Evolutionary conservation across 1,284 basidiomycete genomes (phyloP).

Genomic region (Apiotrichum siamense): DNA sequence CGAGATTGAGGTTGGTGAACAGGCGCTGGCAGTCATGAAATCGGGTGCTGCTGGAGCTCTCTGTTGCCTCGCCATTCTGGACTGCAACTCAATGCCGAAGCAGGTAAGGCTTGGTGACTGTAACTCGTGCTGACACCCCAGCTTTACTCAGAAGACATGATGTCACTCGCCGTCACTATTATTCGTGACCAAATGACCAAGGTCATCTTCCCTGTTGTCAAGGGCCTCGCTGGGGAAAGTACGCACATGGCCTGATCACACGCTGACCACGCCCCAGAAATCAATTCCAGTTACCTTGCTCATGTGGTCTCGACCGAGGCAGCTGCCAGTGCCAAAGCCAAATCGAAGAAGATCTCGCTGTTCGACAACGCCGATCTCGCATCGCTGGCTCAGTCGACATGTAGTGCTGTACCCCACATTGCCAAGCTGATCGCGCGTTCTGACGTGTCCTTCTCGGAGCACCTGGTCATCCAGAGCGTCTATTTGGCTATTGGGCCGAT

Average conservation of each 20-base stretch:
- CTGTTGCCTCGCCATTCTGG: conserved; percentile 69
- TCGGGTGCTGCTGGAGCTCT: conserved; percentile 74
- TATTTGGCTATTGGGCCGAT: conserved; percentile 89
- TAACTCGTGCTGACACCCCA: conserved; percentile 38
- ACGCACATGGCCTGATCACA: conserved; percentile 2
- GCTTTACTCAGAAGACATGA: conserved; percentile 87
- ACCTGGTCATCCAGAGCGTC: conserved; percentile 80
- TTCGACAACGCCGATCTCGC: conserved; percentile 53
- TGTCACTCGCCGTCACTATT: conserved; percentile 66
- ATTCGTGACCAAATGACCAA: conserved; percentile 74
- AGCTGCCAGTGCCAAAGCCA: conserved; percentile 31
- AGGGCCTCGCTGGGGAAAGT: conserved; percentile 55
- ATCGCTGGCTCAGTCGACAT: conserved; percentile 60
- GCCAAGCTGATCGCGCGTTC: conserved; percentile 42
- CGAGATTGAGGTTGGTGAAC: conserved; percentile 54
- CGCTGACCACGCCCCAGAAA: conserved; percentile 18
- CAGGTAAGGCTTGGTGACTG: conserved; percentile 55
- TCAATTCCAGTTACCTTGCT: conserved; percentile 53
- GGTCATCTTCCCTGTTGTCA: conserved; percentile 80
- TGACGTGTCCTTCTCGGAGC: conserved; percentile 70
- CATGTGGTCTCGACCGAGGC: conserved; percentile 53
- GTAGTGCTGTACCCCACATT: conserved; percentile 46
- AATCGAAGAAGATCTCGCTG: conserved; percentile 7
- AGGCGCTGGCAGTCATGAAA: conserved; percentile 55
- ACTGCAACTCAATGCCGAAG: conserved; percentile 70